Evolutionary conservation across 805 yeast species (phyloP).

Genomic region (Spathaspora passalidarum): DNA sequence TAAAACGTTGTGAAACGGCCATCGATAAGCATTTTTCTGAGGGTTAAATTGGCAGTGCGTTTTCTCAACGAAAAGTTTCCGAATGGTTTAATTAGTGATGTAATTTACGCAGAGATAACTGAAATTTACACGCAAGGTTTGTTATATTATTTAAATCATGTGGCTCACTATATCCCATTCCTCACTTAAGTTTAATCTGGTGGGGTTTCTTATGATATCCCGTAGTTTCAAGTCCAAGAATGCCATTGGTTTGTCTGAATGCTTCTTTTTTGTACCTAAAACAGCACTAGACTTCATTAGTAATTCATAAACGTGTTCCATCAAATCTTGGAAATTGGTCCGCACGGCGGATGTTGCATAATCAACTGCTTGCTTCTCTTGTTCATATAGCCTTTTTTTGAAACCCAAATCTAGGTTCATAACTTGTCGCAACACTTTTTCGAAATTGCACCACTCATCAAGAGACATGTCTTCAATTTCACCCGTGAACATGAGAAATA

Average conservation of each 20-base stretch:
- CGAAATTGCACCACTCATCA: slow-evolving; percentile 14
- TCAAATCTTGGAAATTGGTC: slow-evolving; percentile 6
- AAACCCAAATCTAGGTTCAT: slow-evolving; percentile 8
- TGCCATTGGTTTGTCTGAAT: slow-evolving; percentile 6
- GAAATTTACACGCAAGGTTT: neutral
- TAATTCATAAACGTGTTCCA: slow-evolving; percentile 5
- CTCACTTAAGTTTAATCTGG: slow-evolving; percentile 16
- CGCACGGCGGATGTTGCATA: neutral
- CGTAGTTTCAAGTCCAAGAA: slow-evolving; percentile 21
- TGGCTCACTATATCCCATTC: slow-evolving; percentile 20
- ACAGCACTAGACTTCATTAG: slow-evolving; percentile 2
- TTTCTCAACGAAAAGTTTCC: neutral
- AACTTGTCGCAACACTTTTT: slow-evolving; percentile 7
- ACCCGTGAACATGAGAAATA: slow-evolving; percentile 15
- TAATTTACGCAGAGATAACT: neutral
- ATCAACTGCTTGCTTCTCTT: neutral
- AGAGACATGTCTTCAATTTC: slow-evolving; percentile 3
- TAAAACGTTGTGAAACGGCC: neutral
- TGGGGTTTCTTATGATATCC: slow-evolving; percentile 21
- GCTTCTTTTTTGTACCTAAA: neutral
- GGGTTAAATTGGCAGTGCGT: too few species aligned
- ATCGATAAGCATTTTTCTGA: neutral
- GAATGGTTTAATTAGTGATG: neutral
- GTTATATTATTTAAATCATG: slow-evolving; percentile 13
- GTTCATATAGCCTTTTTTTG: neutral